Conservation (phyloP, 805 yeast genomes). For the Candida lessepsii region DNA sequence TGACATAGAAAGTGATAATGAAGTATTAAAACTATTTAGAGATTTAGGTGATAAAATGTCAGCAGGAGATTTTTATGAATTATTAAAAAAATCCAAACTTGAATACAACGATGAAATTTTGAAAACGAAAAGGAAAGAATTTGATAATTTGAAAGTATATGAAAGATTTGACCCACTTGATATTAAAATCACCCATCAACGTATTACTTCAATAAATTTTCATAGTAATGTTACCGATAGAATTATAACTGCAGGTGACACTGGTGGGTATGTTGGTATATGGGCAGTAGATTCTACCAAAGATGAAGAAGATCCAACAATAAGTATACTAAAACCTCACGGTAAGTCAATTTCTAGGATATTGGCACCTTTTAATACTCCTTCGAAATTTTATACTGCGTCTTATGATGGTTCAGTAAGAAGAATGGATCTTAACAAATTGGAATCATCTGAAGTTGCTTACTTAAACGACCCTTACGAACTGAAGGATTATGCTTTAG, state of each 20-base stretch:
- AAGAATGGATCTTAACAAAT: constrained; percentile 60
- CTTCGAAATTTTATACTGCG: constrained; percentile 59
- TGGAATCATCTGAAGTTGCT: constrained; percentile 52
- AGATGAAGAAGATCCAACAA: constrained; percentile 43
- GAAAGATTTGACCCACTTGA: constrained; percentile 65
- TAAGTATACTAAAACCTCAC: constrained; percentile 70
- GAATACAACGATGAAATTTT: constrained; percentile 40
- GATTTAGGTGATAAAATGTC: constrained; percentile 54
- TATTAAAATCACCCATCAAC: constrained; percentile 64
- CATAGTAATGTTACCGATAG: constrained; percentile 71
- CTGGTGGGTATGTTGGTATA: constrained; percentile 79
- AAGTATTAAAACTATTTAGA: constrained; percentile 31
- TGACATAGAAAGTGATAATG: constrained; percentile 21
- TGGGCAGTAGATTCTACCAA: constrained; percentile 68
- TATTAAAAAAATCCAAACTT: constrained; percentile 31
- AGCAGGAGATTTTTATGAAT: constrained; percentile 69
- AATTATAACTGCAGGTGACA: constrained; percentile 83
- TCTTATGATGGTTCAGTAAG: constrained; percentile 91
- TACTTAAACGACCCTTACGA: constrained; percentile 51
- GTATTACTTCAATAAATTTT: constrained; percentile 71
- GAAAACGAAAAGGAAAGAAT: constrained; percentile 49
- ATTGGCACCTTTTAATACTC: constrained; percentile 47
- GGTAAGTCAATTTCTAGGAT: constrained; percentile 70
- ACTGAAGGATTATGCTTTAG: constrained; percentile 41
- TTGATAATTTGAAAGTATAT: constrained; percentile 51